Conservation (phyloP, 495 filamentous ascomycete genomes). For the Talaromyces wortmannii region DNA sequence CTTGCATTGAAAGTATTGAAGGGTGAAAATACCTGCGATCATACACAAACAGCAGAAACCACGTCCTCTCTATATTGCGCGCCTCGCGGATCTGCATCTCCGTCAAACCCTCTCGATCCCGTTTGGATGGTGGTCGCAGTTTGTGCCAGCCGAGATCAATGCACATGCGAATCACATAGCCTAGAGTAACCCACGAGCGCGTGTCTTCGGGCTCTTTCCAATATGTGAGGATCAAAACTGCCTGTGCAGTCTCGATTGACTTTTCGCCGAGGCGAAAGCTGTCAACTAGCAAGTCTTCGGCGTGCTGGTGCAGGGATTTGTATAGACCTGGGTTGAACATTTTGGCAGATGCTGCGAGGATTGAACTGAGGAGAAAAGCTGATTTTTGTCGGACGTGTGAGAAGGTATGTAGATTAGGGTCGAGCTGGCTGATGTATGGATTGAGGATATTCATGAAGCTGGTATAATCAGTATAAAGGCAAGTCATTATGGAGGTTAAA, state of each 20-base stretch:
- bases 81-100: constrained; percentile 6
- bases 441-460: constrained; percentile 17
- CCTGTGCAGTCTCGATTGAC: constrained; percentile 13
- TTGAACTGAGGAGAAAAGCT: constrained; percentile 11
- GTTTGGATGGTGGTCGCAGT: neutral
- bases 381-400: constrained; percentile 13
- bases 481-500: neutral
- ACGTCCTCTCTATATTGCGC: constrained; percentile 15
- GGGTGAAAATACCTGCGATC: constrained; percentile 13
- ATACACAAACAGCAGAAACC: constrained; percentile 18
- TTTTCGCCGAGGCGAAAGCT: constrained; percentile 10
- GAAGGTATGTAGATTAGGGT: constrained; percentile 14
- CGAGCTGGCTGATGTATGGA: constrained; percentile 16
- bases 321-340: constrained; percentile 14
- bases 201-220: constrained; percentile 20
- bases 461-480: constrained; percentile 1
- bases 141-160: constrained; percentile 18
- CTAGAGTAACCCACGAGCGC: constrained; percentile 14
- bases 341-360: constrained; percentile 14
- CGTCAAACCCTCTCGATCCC: neutral
- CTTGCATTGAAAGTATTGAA: neutral
- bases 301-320: constrained; percentile 7
- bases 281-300: constrained; percentile 12
- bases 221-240: constrained; percentile 13
- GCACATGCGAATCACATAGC: constrained; percentile 15